phyloP scores from a whole-genome alignment of 2,329 filamentous ascomycete genomes.

The Trichophyton verrucosum region DNA sequence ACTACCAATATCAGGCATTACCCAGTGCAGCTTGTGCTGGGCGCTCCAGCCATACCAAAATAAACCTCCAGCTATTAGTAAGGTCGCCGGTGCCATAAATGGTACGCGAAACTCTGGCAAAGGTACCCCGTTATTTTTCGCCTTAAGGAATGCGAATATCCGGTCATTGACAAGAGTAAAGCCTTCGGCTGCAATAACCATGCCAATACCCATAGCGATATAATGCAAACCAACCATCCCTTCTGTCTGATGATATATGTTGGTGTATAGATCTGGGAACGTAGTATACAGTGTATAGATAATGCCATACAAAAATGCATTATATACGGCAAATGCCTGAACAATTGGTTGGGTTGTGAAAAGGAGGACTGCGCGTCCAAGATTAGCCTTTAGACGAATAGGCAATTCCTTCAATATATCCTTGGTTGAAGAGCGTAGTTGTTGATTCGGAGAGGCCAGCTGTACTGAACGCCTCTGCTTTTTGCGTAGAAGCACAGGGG shows the following conservation, averaged over 20 bases:
- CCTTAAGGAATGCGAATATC: not conserved
- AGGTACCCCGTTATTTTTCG: slow-evolving; percentile 10
- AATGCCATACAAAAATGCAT: slow-evolving; percentile 49
- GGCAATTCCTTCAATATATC: not conserved
- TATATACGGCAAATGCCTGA: slow-evolving; percentile 43
- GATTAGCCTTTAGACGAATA: not conserved
- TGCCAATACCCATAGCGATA: slow-evolving; percentile 51
- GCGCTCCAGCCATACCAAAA: slow-evolving; percentile 50
- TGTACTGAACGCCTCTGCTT: slow-evolving; percentile 20
- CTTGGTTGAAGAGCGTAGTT: not conserved
- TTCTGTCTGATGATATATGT: slow-evolving; percentile 15
- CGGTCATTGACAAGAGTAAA: slow-evolving; percentile 4
- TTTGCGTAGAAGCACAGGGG: slow-evolving; percentile 30
- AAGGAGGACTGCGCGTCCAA: slow-evolving; percentile 21
- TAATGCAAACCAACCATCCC: slow-evolving; percentile 52
- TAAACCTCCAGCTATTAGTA: slow-evolving; percentile 43
- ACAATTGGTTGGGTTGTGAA: slow-evolving; percentile 49
- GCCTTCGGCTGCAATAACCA: slow-evolving; percentile 28
- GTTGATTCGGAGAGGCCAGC: not conserved
- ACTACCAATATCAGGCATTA: slow-evolving; percentile 34
- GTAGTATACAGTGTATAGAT: slow-evolving; percentile 44
- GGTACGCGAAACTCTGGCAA: slow-evolving; percentile 31
- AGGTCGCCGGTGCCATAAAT: slow-evolving; percentile 42
- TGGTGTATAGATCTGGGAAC: not conserved
- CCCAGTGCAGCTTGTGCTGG: slow-evolving; percentile 43